A percentile compares a stretch with the other conserved stretches of the same genome.
phyloP scores from a whole-genome alignment of 2,329 filamentous ascomycete species.

The Nannizzia gypsea region DNA sequence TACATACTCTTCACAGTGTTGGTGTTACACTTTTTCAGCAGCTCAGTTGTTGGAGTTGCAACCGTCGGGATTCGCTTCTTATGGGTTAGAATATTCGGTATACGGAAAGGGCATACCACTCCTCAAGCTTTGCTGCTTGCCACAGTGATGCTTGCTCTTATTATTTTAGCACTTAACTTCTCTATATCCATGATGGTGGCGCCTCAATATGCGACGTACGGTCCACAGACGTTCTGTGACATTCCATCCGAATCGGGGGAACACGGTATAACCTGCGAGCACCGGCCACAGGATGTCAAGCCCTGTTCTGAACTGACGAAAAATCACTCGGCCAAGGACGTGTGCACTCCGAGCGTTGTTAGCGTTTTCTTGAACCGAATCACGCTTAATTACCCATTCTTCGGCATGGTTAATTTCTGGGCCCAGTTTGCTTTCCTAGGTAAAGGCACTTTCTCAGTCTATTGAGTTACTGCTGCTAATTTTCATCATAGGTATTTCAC shows the following conservation, averaged over 20 bases:
- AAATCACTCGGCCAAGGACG: slow-evolving; percentile 57
- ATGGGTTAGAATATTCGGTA: slow-evolving; percentile 86
- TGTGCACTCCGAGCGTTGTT: slow-evolving; percentile 84
- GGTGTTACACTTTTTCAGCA: slow-evolving; percentile 75
- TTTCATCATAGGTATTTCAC: slow-evolving; percentile 48
- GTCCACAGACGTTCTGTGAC: slow-evolving; percentile 87
- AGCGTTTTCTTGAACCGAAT: slow-evolving; percentile 89
- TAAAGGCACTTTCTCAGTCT: slow-evolving; percentile 13
- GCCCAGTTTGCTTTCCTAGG: slow-evolving; percentile 84
- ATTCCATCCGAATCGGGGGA: slow-evolving; percentile 51
- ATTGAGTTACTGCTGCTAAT: neutral
- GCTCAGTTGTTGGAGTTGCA: slow-evolving; percentile 75
- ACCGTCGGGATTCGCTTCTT: slow-evolving; percentile 87
- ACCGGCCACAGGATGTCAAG: slow-evolving; percentile 57
- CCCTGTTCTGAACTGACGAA: slow-evolving; percentile 68
- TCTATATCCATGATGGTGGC: slow-evolving; percentile 85
- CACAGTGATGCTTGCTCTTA: slow-evolving; percentile 80
- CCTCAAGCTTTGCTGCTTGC: slow-evolving; percentile 86
- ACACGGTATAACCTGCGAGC: slow-evolving; percentile 61
- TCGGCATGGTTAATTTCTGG: slow-evolving; percentile 90
- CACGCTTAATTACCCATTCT: slow-evolving; percentile 88
- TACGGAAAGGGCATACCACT: slow-evolving; percentile 75
- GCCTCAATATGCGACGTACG: slow-evolving; percentile 88
- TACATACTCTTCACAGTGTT: slow-evolving; percentile 80
- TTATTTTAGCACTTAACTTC: slow-evolving; percentile 86